Conservation (phyloP, 768 basidiomycete genomes). For the Suillus tomentosus region DNA sequence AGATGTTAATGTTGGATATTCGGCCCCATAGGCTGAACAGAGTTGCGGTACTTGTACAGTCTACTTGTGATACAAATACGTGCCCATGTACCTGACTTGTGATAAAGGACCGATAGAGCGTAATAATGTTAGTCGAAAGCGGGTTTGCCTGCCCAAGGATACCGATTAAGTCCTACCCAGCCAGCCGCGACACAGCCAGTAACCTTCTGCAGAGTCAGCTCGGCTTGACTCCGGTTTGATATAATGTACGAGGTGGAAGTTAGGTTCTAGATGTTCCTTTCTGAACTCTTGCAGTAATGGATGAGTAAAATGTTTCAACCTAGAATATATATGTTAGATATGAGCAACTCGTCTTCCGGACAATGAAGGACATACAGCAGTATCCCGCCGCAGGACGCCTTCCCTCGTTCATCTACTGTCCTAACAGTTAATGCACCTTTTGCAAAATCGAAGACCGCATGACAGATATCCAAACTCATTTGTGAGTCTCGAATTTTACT, state of each 20-base stretch:
- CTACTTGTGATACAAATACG: not conserved
- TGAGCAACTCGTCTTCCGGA: constrained; percentile 3
- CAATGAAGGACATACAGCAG: constrained; percentile 52
- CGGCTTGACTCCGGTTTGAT: constrained; percentile 86
- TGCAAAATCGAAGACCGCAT: constrained; percentile 73
- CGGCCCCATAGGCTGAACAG: not conserved
- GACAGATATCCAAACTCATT: constrained; percentile 70
- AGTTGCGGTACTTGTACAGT: not conserved
- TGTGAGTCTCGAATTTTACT: constrained; percentile 65
- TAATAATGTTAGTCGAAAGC: not conserved
- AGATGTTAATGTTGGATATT: not conserved
- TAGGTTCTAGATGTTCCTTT: constrained; percentile 51
- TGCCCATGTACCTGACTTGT: not conserved
- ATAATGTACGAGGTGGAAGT: constrained; percentile 67
- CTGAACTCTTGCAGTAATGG: constrained; percentile 72
- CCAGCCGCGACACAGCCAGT: constrained; percentile 85
- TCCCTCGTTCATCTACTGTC: constrained; percentile 44
- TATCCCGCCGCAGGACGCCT: constrained; percentile 40
- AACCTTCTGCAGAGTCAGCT: constrained; percentile 76
- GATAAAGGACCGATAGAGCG: not conserved
- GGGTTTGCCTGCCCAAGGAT: not conserved
- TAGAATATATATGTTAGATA: constrained; percentile 30
- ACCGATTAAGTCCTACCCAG: constrained; percentile 22
- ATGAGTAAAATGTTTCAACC: constrained; percentile 85
- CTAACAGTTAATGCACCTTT: constrained; percentile 50